These are phyloP conservation scores for Simmondsia chinensis DNA, from an alignment of 148 eudicot genomes.

Conservation along the genomic window DNA sequence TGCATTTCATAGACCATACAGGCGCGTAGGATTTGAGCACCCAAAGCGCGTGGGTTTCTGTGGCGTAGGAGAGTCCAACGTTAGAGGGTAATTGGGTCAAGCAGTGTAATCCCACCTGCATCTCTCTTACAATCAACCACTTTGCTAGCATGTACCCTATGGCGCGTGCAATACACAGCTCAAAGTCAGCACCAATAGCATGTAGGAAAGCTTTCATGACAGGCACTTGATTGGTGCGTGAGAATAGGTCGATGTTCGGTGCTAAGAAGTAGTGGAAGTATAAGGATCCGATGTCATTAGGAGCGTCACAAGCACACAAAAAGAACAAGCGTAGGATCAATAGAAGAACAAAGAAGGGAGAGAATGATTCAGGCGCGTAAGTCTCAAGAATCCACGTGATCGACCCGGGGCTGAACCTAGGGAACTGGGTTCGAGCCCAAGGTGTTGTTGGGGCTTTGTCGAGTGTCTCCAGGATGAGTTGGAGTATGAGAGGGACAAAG, in stretches of 20 bases:
- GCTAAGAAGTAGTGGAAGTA: slow-evolving; percentile 57
- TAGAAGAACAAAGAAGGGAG: slow-evolving; percentile 48
- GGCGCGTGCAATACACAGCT: slow-evolving; percentile 66
- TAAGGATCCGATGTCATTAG: slow-evolving; percentile 58
- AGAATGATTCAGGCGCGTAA: slow-evolving; percentile 71
- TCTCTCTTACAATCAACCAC: slow-evolving; percentile 56
- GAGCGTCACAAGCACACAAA: slow-evolving; percentile 66
- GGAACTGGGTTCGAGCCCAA: slow-evolving; percentile 28
- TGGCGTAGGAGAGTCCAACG: slow-evolving; percentile 62
- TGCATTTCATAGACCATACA: slow-evolving; percentile 47
- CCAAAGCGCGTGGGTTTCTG: slow-evolving; percentile 75
- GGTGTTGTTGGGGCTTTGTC: slow-evolving; percentile 45
- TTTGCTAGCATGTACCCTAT: slow-evolving; percentile 76
- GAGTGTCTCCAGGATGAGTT: slow-evolving; percentile 56
- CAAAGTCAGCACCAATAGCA: slow-evolving; percentile 53
- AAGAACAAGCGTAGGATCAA: slow-evolving; percentile 68
- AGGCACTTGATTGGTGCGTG: slow-evolving; percentile 33
- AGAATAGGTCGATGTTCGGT: slow-evolving; percentile 42
- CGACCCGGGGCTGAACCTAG: slow-evolving; percentile 44
- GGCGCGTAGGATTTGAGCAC: slow-evolving; percentile 57
- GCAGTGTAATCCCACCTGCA: slow-evolving; percentile 43
- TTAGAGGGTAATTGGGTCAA: slow-evolving; percentile 22
- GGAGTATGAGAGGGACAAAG: slow-evolving; percentile 64
- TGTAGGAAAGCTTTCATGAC: slow-evolving; percentile 48
- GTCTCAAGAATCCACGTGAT: slow-evolving; percentile 53